Evolutionary conservation across 2,329 filamentous ascomycete species (phyloP), one percentile per base, ranked within the genome.

Genomic region (Hypoxylon sp.): DNA sequence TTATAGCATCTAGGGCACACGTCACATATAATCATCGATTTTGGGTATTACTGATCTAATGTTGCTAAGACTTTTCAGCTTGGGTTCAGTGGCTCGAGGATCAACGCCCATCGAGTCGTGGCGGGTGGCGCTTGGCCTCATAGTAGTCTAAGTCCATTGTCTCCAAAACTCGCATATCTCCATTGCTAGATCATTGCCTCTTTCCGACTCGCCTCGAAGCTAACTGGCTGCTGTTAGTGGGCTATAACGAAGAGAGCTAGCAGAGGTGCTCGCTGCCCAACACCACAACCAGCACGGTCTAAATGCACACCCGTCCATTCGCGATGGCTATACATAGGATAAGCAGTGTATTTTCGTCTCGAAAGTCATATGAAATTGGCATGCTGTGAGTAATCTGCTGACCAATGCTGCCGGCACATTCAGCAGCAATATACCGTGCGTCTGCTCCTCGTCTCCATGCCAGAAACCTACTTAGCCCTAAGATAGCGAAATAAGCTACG

Each of bases 391-490:
- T 44, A 7, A 44, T 44, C 40, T 10, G 40, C 40, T 44, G 33
- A 54, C 58, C 35, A 53, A 61, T 46, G 33, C 48, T 22, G 49
- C 37, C 17, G 30, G n/a, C n/a, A 14, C 35, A 54, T 33, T 35
- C 27, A 27, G 13, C 25, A 4, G 48, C 33, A 27, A 27, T 10
- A 48, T 10, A n/a, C 56, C 44, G 49, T 63, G 42, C 40, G 33
- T 50, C 58, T 25, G 42, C 54, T 17, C n/a, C 48, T 11, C 42
- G 61, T 66, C 54, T 44, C 53, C 53, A 37, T 25, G 17, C n/a
- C 35, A 49, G 40, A 27, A 51, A 44, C 35, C 31, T 25, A 37
- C 57, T 27, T 40, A 27, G 40, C 35, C 61, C 53, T 49, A 35
- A 14, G 33, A 27, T 14, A 53, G 20, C n/a, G 25, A 35, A 42